A percentile compares a stretch with the other conserved stretches of the same genome.
Conservation (phyloP, 2,329 filamentous ascomycete genomes). For the Elsinoe batatas region DNA sequence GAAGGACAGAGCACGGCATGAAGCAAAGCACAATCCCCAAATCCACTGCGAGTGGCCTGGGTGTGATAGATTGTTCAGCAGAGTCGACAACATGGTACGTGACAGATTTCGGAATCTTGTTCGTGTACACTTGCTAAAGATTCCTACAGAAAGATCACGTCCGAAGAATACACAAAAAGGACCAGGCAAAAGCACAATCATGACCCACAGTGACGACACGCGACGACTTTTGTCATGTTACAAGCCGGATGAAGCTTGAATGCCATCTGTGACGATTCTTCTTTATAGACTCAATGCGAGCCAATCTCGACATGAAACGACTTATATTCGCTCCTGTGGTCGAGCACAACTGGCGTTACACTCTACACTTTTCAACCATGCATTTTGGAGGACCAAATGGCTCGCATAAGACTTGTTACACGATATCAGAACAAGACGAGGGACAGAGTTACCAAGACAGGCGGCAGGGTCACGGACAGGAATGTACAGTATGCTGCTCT, state of each 20-base stretch:
- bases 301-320: neutral
- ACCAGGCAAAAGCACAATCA: constrained; percentile 13
- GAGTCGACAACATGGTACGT: constrained; percentile 52
- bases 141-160: constrained; percentile 19
- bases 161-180: constrained; percentile 19
- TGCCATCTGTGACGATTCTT: neutral
- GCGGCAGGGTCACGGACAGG: neutral
- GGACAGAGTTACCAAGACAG: neutral
- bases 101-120: neutral
- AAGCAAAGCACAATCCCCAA: constrained; percentile 54
- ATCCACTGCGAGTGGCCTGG: constrained; percentile 49
- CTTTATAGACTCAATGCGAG: neutral
- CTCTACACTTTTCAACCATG: too few species aligned
- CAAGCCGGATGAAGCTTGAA: neutral
- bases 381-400: too few species aligned
- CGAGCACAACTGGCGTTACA: too few species aligned
- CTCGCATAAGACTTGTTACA: too few species aligned
- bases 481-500: constrained; percentile 6
- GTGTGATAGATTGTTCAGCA: constrained; percentile 49
- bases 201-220: neutral
- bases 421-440: neutral
- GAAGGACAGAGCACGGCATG: constrained; percentile 52
- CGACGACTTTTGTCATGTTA: neutral
- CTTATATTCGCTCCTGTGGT: neutral
- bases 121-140: constrained; percentile 8